Conservation (phyloP, 495 filamentous ascomycete genomes). For the Talaromyces thailandensis region DNA sequence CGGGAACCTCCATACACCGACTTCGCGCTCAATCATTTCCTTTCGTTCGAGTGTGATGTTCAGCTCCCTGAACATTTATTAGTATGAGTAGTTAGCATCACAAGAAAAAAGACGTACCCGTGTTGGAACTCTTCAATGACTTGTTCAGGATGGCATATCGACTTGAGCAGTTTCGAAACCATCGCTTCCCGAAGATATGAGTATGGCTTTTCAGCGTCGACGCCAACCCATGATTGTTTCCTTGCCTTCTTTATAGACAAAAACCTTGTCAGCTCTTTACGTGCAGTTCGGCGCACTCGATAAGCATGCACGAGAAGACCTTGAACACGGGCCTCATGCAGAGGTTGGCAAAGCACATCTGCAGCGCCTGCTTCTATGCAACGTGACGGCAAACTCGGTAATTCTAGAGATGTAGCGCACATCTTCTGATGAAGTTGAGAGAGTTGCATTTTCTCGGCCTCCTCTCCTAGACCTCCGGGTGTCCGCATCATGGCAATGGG, state of each 20-base stretch:
- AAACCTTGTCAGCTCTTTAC: slow-evolving; percentile 57
- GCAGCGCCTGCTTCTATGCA: slow-evolving; percentile 79
- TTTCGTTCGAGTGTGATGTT: slow-evolving; percentile 46
- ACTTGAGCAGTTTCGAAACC: slow-evolving; percentile 85
- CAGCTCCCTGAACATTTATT: slow-evolving; percentile 21
- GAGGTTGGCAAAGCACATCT: slow-evolving; percentile 72
- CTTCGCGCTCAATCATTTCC: slow-evolving; percentile 52
- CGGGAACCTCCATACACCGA: slow-evolving; percentile 80
- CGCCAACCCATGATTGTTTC: slow-evolving; percentile 87
- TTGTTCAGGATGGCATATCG: slow-evolving; percentile 73
- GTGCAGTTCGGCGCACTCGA: slow-evolving; percentile 62
- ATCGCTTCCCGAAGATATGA: slow-evolving; percentile 79
- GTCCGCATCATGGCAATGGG: slow-evolving; percentile 59
- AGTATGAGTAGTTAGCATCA: neutral
- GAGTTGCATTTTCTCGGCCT: neutral
- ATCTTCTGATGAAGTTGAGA: slow-evolving; percentile 1
- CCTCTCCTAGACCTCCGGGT: slow-evolving; percentile 8
- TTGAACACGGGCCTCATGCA: slow-evolving; percentile 60
- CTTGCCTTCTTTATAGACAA: slow-evolving; percentile 56
- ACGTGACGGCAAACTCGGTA: slow-evolving; percentile 23
- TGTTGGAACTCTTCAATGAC: slow-evolving; percentile 44
- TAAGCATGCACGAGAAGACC: slow-evolving; percentile 76
- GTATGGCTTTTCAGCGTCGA: slow-evolving; percentile 81
- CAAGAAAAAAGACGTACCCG: slow-evolving; percentile 14
- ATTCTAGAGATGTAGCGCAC: neutral